A percentile compares a stretch with the other conserved stretches of the same genome.
These are phyloP conservation scores for Bretschneidera sinensis DNA, from an alignment of 345 rosid species.

Conservation along the genomic window DNA sequence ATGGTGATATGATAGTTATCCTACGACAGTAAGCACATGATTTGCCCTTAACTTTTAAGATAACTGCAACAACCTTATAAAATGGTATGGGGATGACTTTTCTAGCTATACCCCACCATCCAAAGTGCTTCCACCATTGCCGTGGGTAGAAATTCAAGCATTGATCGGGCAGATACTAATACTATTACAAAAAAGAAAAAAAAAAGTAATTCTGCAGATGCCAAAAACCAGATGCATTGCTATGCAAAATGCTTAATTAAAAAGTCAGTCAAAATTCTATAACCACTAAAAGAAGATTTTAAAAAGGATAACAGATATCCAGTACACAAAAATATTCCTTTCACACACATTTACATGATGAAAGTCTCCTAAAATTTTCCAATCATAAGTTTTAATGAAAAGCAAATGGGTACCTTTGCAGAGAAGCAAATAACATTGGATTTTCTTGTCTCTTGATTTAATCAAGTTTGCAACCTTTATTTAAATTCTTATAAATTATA, in stretches of 20 bases:
- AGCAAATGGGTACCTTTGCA: too few relatives aligned
- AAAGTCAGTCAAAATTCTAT: neutral
- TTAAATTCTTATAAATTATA: too few relatives aligned
- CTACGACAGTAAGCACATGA: too few relatives aligned
- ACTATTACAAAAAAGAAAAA: slow-evolving; percentile 9
- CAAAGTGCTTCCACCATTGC: neutral
- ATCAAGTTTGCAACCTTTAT: too few relatives aligned
- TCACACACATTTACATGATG: slow-evolving; percentile 22
- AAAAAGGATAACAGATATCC: neutral
- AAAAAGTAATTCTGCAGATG: slow-evolving; percentile 12
- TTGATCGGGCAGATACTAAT: slow-evolving; percentile 5
- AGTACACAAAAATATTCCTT: slow-evolving; percentile 20
- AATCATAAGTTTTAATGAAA: too few relatives aligned
- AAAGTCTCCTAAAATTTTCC: too few relatives aligned
- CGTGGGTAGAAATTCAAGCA: slow-evolving; percentile 2
- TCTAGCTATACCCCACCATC: neutral
- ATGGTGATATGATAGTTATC: too few relatives aligned
- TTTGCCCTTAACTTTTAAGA: too few relatives aligned
- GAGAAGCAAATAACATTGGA: too few relatives aligned
- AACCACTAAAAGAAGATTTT: slow-evolving; percentile 5
- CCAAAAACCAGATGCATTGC: slow-evolving; percentile 11
- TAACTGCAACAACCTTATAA: too few relatives aligned
- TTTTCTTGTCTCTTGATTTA: too few relatives aligned
- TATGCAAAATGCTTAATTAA: slow-evolving; percentile 1
- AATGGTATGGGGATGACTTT: too few relatives aligned